These are phyloP conservation scores for Penicillium polonicum DNA, from an alignment of 2,329 filamentous ascomycete species.

Conservation along the genomic window DNA sequence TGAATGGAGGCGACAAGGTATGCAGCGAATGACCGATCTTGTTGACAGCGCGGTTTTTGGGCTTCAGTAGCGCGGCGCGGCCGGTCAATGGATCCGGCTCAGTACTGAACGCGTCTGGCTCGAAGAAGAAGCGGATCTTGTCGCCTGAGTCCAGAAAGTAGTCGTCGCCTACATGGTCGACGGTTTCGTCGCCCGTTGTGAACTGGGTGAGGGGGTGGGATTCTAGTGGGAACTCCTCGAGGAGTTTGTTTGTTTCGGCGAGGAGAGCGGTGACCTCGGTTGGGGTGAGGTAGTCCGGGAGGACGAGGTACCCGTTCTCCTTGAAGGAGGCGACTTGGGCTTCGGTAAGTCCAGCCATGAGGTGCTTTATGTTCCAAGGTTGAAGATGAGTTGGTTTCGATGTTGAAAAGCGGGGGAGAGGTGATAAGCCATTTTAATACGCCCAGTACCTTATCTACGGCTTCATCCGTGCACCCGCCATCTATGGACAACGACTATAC, in stretches of 20 bases:
- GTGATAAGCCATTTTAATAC: conserved; percentile 22
- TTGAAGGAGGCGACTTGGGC: conserved; percentile 71
- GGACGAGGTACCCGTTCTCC: conserved; percentile 83
- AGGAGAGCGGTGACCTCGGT: conserved; percentile 68
- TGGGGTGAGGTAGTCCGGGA: conserved; percentile 71
- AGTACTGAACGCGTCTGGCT: conserved; percentile 76
- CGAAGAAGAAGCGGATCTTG: conserved; percentile 95
- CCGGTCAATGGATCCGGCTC: conserved; percentile 43
- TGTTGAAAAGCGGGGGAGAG: conserved; percentile 20
- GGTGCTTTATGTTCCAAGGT: neutral
- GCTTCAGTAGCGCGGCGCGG: conserved; percentile 65
- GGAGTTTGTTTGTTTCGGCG: conserved; percentile 69
- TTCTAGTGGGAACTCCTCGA: conserved; percentile 72
- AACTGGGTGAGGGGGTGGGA: conserved; percentile 93
- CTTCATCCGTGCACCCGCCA: neutral
- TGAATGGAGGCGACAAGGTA: conserved; percentile 65
- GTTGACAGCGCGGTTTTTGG: conserved; percentile 84
- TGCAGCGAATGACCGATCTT: conserved; percentile 82
- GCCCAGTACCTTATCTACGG: conserved; percentile 11
- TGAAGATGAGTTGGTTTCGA: neutral
- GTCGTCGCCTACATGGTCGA: conserved; percentile 83
- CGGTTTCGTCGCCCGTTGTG: conserved; percentile 70
- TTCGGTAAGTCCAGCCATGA: conserved; percentile 60
- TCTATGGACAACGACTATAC: neutral
- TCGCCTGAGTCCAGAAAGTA: conserved; percentile 91